phyloP scores from a whole-genome alignment of 192 early-diverging fungal genomes.

The Podila epigama region DNA sequence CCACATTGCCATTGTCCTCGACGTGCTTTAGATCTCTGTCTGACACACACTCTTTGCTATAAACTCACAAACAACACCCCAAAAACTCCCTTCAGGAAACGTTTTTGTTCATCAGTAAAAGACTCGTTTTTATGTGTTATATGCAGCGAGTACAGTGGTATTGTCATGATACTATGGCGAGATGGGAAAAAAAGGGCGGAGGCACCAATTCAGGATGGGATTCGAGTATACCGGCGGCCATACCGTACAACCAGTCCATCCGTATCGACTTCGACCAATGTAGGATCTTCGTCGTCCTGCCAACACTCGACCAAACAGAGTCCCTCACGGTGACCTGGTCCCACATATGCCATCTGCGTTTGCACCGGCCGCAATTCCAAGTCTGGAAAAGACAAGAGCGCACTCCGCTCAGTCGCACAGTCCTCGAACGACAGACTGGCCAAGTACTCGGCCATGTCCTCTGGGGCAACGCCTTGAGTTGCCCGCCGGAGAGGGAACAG shows the following conservation, averaged over 20 bases:
- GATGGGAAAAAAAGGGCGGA: neutral
- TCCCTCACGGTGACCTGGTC: conserved; percentile 16
- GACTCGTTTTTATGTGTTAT: too few relatives aligned
- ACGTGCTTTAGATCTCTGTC: too few relatives aligned
- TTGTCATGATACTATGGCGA: neutral
- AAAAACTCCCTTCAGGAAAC: too few relatives aligned
- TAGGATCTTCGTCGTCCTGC: conserved; percentile 25
- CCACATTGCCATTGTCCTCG: too few relatives aligned
- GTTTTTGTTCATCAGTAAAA: too few relatives aligned
- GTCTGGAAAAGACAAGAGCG: conserved; percentile 27
- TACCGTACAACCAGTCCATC: conserved; percentile 35
- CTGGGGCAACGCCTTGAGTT: conserved; percentile 18
- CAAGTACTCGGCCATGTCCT: conserved; percentile 29
- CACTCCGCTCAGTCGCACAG: conserved; percentile 21
- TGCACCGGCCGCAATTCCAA: conserved; percentile 20
- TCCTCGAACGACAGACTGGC: conserved; percentile 20
- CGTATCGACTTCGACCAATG: conserved; percentile 7
- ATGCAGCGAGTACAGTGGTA: too few relatives aligned
- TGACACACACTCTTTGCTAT: too few relatives aligned
- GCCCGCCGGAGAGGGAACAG: conserved; percentile 21
- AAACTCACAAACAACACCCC: too few relatives aligned
- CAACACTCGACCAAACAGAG: conserved; percentile 31
- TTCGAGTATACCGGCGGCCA: conserved; percentile 19
- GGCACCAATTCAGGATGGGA: conserved; percentile 23
- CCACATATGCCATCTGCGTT: conserved; percentile 22